These are phyloP conservation scores for Amylostereum areolatum DNA, from an alignment of 1,284 basidiomycete species.

Conservation along the genomic window DNA sequence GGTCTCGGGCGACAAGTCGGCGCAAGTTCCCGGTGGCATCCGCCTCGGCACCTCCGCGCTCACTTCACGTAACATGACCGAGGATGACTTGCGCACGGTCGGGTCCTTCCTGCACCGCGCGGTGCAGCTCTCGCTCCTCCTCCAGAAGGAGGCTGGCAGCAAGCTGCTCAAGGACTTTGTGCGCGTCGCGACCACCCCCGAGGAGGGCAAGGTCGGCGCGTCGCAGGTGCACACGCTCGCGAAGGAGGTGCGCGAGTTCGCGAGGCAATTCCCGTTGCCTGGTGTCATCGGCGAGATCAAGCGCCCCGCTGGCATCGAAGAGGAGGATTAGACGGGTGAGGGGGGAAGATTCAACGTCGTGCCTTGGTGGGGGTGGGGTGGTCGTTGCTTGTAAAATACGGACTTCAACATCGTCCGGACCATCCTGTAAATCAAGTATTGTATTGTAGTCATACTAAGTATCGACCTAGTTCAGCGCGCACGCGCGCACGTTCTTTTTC, in stretches of 20 bases:
- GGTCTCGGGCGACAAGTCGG: slow-evolving; percentile 92
- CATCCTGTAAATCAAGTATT: no score
- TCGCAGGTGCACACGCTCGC: slow-evolving; percentile 68
- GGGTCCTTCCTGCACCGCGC: slow-evolving; percentile 90
- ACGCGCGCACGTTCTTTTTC: no score
- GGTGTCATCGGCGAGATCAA: slow-evolving; percentile 65
- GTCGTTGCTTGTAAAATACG: slow-evolving; percentile 6
- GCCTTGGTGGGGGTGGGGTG: neutral
- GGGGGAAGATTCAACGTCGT: slow-evolving; percentile 16
- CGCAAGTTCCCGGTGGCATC: slow-evolving; percentile 95
- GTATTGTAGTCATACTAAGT: neutral
- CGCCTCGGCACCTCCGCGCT: slow-evolving; percentile 94
- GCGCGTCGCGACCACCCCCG: slow-evolving; percentile 68
- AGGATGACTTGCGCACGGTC: slow-evolving; percentile 83
- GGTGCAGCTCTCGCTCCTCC: slow-evolving; percentile 79
- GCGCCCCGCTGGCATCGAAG: slow-evolving; percentile 64
- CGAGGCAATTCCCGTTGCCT: slow-evolving; percentile 86
- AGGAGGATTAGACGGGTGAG: slow-evolving; percentile 32
- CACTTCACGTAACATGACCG: slow-evolving; percentile 91
- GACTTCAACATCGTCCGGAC: slow-evolving; percentile 19
- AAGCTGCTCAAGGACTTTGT: slow-evolving; percentile 98
- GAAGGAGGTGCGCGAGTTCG: slow-evolving; percentile 75
- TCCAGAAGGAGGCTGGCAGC: slow-evolving; percentile 92
- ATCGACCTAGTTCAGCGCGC: no score
- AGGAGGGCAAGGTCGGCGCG: slow-evolving; percentile 68